Evolutionary conservation across 1,139 yeast genomes (phyloP).

Genomic region (Blastobotrys malaysiensis): DNA sequence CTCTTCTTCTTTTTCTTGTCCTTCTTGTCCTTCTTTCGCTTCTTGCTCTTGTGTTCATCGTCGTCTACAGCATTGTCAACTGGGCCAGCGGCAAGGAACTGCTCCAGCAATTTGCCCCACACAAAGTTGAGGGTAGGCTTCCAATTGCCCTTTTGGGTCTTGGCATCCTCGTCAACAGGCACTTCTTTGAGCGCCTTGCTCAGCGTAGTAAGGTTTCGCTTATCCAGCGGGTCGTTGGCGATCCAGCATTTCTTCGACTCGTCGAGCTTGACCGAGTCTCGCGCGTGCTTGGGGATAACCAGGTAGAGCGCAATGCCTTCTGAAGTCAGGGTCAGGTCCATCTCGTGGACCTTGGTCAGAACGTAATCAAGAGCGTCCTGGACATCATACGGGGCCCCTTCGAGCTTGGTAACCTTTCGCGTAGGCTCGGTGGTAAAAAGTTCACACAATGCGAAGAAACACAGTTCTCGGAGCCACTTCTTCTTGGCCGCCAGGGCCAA

Average conservation of each 20-base stretch:
- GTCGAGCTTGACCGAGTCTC: conserved; percentile 21
- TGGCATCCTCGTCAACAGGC: conserved; percentile 36
- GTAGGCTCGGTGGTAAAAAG: conserved; percentile 38
- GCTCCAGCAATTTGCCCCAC: conserved; percentile 61
- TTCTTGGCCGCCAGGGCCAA: conserved; percentile 59
- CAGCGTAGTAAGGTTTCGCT: conserved; percentile 56
- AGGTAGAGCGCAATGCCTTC: conserved; percentile 80
- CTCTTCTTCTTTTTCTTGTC: conserved; percentile 29
- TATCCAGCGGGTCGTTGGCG: conserved; percentile 62
- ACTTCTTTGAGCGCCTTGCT: conserved; percentile 64
- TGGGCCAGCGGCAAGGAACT: conserved; percentile 31
- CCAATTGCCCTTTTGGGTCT: conserved; percentile 43
- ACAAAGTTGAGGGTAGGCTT: conserved; percentile 75
- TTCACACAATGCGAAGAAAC: conserved; percentile 63
- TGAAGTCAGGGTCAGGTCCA: conserved; percentile 56
- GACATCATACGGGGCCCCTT: conserved; percentile 19
- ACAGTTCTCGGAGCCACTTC: conserved; percentile 84
- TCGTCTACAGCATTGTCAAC: conserved; percentile 8
- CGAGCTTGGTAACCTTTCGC: conserved; percentile 17
- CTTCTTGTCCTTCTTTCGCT: conserved; percentile 23
- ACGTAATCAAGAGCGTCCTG: conserved; percentile 33
- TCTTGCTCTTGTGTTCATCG: conserved; percentile 23
- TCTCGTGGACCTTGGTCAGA: conserved; percentile 44
- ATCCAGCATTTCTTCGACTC: conserved; percentile 51
- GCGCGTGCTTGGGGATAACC: conserved; percentile 33